A percentile compares a stretch with the other conserved stretches of the same genome.
Conservation (phyloP, 139 green algal genomes). For the Chlorella sp. region DNA sequence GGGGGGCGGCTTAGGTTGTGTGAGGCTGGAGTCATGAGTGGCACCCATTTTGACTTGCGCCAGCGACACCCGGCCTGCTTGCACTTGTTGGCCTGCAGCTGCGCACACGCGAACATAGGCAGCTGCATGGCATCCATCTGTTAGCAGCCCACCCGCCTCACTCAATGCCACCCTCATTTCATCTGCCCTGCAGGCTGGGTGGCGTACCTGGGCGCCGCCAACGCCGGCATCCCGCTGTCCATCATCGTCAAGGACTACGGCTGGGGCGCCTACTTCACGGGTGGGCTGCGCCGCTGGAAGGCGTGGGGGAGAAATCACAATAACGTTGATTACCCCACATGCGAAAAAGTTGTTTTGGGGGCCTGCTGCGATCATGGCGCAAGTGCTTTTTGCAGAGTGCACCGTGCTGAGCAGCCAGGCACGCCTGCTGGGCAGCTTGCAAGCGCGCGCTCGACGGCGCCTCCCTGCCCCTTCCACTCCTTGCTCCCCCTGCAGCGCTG, state of each 20-base stretch:
- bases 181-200: constrained; percentile 60
- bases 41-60: too few species aligned
- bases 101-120: background rate
- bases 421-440: too few species aligned
- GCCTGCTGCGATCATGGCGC: too few species aligned
- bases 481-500: constrained; percentile 57
- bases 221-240: constrained; percentile 92
- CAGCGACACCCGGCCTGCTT: background rate
- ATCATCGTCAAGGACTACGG: constrained; percentile 94
- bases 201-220: constrained; percentile 77
- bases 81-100: background rate
- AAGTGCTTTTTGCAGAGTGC: too few species aligned
- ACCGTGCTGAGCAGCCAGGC: too few species aligned
- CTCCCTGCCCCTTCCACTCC: background rate
- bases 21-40: too few species aligned
- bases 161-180: background rate
- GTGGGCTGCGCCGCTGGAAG: background rate
- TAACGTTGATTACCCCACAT: too few species aligned
- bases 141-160: background rate
- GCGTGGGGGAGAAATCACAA: background rate
- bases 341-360: too few species aligned
- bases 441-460: background rate
- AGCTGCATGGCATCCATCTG: background rate
- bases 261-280: constrained; percentile 89
- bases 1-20: too few species aligned